These are phyloP conservation scores for Lachnellula hyalina DNA, from an alignment of 2,329 filamentous ascomycete species.

Conservation along the genomic window DNA sequence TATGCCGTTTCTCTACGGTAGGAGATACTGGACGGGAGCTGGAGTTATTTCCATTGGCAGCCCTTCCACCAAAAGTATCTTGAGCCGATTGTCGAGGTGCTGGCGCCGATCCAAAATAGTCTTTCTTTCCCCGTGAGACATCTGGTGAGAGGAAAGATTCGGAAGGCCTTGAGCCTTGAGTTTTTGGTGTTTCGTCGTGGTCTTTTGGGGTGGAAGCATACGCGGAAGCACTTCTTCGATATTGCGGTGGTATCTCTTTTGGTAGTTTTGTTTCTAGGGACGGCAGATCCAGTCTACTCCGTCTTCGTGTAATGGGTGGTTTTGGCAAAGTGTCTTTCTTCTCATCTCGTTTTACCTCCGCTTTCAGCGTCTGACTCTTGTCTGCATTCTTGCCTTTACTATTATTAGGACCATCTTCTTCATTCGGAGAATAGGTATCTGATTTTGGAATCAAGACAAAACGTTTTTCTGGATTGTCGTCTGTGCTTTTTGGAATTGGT, in stretches of 20 bases:
- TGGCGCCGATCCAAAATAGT: slow-evolving; percentile 16
- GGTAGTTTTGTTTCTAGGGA: slow-evolving; percentile 29
- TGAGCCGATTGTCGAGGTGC: slow-evolving; percentile 22
- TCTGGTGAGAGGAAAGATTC: slow-evolving; percentile 45
- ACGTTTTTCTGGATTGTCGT: slow-evolving; percentile 46
- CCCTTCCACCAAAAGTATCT: slow-evolving; percentile 29
- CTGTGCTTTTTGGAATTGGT: slow-evolving; percentile 16
- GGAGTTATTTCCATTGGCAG: slow-evolving; percentile 25
- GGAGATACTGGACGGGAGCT: slow-evolving; percentile 19
- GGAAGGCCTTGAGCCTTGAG: slow-evolving; percentile 23
- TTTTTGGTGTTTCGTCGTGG: slow-evolving; percentile 27
- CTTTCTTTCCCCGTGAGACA: slow-evolving; percentile 27
- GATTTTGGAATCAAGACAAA: slow-evolving; percentile 52
- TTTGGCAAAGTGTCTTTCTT: slow-evolving; percentile 5
- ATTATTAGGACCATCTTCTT: slow-evolving; percentile 10
- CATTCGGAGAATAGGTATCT: slow-evolving; percentile 13
- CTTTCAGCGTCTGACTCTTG: background rate
- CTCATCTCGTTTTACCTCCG: background rate
- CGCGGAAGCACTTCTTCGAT: slow-evolving; percentile 27
- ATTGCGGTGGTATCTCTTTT: slow-evolving; percentile 28
- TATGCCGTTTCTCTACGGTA: slow-evolving; percentile 17
- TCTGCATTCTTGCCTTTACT: slow-evolving; percentile 1
- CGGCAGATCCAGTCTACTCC: slow-evolving; percentile 30
- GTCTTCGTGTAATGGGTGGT: slow-evolving; percentile 17
- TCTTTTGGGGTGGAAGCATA: slow-evolving; percentile 18